A percentile compares a stretch with the other conserved stretches of the same genome.
These are phyloP conservation scores for Parastagonospora nodorum DNA, from an alignment of 2,329 filamentous ascomycete genomes.

Conservation along the genomic window DNA sequence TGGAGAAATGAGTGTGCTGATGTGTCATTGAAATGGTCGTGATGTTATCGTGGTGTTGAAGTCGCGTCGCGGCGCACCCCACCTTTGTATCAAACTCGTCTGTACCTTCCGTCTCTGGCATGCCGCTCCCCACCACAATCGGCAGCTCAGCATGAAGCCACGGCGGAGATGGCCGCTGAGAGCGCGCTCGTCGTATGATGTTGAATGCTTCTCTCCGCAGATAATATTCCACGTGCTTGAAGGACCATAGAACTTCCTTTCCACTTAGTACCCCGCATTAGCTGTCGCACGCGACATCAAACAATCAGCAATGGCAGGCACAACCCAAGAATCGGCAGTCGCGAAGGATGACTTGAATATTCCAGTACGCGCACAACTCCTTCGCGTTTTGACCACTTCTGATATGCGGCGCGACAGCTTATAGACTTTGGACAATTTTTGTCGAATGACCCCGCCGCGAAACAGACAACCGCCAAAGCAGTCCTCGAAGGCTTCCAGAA, in stretches of 20 bases:
- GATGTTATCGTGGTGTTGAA: slow-evolving; percentile 14
- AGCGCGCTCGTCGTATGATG: slow-evolving; percentile 12
- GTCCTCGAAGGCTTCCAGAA: slow-evolving; percentile 81
- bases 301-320: slow-evolving; percentile 4
- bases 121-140: slow-evolving; percentile 13
- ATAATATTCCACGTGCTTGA: not conserved
- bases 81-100: slow-evolving; percentile 26
- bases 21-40: not conserved
- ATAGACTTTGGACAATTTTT: slow-evolving; percentile 80
- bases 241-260: not conserved
- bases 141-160: slow-evolving; percentile 13
- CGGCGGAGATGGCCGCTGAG: slow-evolving; percentile 27
- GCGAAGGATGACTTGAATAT: slow-evolving; percentile 42
- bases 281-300: not conserved
- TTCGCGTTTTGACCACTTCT: not conserved
- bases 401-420: slow-evolving; percentile 55
- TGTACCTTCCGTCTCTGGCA: slow-evolving; percentile 33
- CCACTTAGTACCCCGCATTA: not conserved
- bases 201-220: slow-evolving; percentile 1
- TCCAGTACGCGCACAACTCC: slow-evolving; percentile 22
- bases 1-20: too few relatives aligned
- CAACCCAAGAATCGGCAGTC: slow-evolving; percentile 33
- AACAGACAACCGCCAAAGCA: slow-evolving; percentile 68
- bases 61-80: slow-evolving; percentile 7
- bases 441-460: slow-evolving; percentile 63